Percentiles rank a stretch among this genome's conserved stretches.
phyloP scores from a whole-genome alignment of 2,329 filamentous ascomycete species.

The Botryosphaeria dothidea region DNA sequence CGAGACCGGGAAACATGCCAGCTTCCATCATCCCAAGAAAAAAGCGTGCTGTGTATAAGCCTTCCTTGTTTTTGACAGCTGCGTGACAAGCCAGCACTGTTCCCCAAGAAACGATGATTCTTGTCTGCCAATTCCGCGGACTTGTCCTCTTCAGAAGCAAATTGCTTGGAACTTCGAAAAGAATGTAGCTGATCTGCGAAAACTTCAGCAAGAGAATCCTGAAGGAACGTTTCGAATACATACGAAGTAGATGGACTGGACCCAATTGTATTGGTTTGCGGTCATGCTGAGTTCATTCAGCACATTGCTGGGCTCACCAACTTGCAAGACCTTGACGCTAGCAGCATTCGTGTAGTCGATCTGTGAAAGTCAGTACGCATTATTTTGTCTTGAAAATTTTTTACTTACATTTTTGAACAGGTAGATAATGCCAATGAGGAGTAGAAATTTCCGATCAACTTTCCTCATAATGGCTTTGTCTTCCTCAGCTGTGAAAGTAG shows the following conservation, averaged over 20 bases:
- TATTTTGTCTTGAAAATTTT: background rate
- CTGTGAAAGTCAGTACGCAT: slow-evolving; percentile 15
- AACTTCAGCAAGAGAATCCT: background rate
- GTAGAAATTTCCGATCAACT: slow-evolving; percentile 27
- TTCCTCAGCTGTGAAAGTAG: slow-evolving; percentile 27
- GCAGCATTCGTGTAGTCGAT: slow-evolving; percentile 30
- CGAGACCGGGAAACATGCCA: slow-evolving; percentile 30
- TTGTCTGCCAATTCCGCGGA: slow-evolving; percentile 39
- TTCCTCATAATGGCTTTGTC: slow-evolving; percentile 30
- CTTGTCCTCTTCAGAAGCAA: slow-evolving; percentile 39
- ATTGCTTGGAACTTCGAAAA: slow-evolving; percentile 35
- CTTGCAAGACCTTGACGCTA: slow-evolving; percentile 27
- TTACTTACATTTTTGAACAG: slow-evolving; percentile 27
- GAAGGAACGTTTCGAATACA: background rate
- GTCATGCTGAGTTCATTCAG: slow-evolving; percentile 27
- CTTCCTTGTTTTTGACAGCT: slow-evolving; percentile 28
- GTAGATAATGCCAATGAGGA: slow-evolving; percentile 28
- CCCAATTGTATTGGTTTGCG: slow-evolving; percentile 28
- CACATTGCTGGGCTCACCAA: slow-evolving; percentile 24
- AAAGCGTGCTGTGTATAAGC: slow-evolving; percentile 29
- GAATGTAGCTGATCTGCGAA: slow-evolving; percentile 25
- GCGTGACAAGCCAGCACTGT: slow-evolving; percentile 33
- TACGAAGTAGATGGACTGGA: slow-evolving; percentile 28
- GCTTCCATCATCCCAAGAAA: slow-evolving; percentile 30
- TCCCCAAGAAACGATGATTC: slow-evolving; percentile 30